Conservation (phyloP, 257 asterid genomes). For the Marsdenia floribunda region DNA sequence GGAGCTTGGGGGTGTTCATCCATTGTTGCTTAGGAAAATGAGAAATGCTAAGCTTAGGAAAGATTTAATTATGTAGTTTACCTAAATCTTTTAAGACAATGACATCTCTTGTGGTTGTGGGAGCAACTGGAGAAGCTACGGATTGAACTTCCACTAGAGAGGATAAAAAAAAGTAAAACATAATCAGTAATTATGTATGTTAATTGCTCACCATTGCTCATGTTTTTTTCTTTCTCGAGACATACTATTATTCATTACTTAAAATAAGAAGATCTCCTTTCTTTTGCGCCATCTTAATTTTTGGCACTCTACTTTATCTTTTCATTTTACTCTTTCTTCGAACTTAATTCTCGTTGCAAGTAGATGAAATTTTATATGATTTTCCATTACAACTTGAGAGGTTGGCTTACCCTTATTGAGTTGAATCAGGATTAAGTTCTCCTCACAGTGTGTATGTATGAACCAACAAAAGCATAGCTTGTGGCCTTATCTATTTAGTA, state of each 20-base stretch:
- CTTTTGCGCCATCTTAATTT: background rate
- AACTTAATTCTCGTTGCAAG: background rate
- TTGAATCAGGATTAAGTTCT: background rate
- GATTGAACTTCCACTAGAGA: background rate
- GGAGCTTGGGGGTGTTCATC: background rate
- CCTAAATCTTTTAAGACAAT: background rate
- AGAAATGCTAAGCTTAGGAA: background rate
- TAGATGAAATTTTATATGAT: background rate
- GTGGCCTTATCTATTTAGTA: background rate
- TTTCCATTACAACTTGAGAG: background rate
- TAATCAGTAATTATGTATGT: background rate
- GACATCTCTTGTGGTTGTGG: background rate
- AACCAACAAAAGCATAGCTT: background rate
- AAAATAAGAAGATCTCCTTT: background rate
- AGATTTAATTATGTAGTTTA: background rate
- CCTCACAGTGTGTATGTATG: background rate
- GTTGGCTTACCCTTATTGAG: background rate
- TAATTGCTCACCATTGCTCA: background rate
- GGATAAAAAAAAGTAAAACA: background rate
- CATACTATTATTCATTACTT: background rate
- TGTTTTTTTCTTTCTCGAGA: background rate
- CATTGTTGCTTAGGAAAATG: background rate
- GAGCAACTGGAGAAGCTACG: background rate
- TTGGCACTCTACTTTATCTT: background rate
- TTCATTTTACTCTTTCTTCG: background rate